Evolutionary conservation across 2,329 filamentous ascomycete genomes (phyloP).

Genomic region (Fusarium ambrosium): DNA sequence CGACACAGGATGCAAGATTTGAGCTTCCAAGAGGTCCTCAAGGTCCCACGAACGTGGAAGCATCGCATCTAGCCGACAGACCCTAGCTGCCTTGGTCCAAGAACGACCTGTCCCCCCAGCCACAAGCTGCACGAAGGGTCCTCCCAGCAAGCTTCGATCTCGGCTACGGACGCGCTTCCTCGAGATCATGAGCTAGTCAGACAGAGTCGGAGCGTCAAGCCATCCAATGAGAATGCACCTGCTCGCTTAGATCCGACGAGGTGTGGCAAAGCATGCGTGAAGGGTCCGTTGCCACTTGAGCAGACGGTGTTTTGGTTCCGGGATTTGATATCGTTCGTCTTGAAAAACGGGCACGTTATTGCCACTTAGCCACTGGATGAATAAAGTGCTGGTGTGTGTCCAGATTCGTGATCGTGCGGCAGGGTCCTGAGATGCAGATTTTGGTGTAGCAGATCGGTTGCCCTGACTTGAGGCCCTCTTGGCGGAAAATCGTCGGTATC

Average conservation of each 20-base stretch:
- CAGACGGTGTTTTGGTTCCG: background rate
- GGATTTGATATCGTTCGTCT: conserved; percentile 20
- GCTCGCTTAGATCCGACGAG: conserved; percentile 20
- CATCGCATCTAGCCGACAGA: conserved; percentile 10
- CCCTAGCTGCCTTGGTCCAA: conserved; percentile 21
- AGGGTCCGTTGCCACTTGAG: conserved; percentile 28
- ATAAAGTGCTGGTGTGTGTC: background rate
- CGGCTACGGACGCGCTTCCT: conserved; percentile 46
- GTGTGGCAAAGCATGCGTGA: conserved; percentile 24
- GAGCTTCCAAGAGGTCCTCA: conserved; percentile 1
- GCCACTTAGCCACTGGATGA: conserved; percentile 29
- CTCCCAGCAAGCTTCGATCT: conserved; percentile 46
- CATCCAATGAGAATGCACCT: conserved; percentile 32
- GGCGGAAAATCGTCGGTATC: conserved; percentile 12
- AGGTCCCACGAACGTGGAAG: background rate
- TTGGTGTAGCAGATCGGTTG: conserved; percentile 19
- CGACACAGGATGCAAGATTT: conserved; percentile 17
- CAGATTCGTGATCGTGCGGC: conserved; percentile 8
- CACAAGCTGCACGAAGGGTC: conserved; percentile 45
- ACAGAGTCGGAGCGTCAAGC: conserved; percentile 10
- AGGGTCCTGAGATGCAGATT: conserved; percentile 4
- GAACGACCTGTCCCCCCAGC: conserved; percentile 15
- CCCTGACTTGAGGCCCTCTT: background rate
- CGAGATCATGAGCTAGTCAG: conserved; percentile 42
- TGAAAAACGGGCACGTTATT: conserved; percentile 14